Conservation (phyloP, 345 rosid species). For the Gossypioides kirkii region DNA sequence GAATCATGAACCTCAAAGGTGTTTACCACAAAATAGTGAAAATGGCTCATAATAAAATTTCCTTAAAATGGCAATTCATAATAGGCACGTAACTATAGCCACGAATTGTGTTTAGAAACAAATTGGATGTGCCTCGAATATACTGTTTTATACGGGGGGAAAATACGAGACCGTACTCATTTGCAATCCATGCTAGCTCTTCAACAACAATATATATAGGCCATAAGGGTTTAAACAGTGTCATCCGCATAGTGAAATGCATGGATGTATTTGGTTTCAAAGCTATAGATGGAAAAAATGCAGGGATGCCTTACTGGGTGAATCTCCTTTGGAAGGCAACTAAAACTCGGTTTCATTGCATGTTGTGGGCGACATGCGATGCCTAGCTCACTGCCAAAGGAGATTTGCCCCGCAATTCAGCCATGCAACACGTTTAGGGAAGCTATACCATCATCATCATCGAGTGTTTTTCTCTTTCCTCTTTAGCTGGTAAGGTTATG, state of each 20-base stretch:
- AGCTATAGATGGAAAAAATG: background rate
- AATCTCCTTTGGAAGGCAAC: conserved; percentile 13
- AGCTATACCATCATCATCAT: background rate
- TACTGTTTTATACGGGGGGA: background rate
- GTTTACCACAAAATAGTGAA: too few relatives aligned
- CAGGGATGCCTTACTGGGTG: conserved; percentile 13
- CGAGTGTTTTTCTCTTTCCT: too few relatives aligned
- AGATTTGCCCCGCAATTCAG: conserved; percentile 15
- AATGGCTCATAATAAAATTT: too few relatives aligned
- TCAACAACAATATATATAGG: conserved; percentile 10
- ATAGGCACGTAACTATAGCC: too few relatives aligned
- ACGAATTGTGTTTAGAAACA: background rate
- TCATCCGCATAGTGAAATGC: background rate
- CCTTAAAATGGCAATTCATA: too few relatives aligned
- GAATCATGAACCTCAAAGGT: too few relatives aligned
- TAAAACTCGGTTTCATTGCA: background rate
- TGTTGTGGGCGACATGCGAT: background rate
- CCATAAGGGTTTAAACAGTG: background rate
- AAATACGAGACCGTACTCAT: background rate
- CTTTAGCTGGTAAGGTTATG: too few relatives aligned
- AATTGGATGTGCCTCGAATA: conserved; percentile 12
- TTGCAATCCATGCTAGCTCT: background rate
- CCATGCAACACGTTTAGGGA: conserved; percentile 3
- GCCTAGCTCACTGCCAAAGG: conserved; percentile 8
- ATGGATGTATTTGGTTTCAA: background rate